Conservation (phyloP, 768 basidiomycete species). For the Boletus coccyginus region DNA sequence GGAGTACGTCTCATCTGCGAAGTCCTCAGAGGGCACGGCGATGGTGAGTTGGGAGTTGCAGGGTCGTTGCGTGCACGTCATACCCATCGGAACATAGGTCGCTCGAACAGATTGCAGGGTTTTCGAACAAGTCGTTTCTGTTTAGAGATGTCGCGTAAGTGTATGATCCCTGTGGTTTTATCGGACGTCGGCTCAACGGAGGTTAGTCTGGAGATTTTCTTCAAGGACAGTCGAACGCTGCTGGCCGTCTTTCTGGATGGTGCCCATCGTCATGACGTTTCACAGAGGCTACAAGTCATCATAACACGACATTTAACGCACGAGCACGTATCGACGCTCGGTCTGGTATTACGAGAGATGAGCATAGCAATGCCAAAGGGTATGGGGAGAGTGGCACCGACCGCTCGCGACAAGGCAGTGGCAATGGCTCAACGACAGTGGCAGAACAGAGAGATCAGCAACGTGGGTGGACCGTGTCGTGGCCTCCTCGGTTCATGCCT, state of each 20-base stretch:
- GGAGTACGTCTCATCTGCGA: slow-evolving; percentile 77
- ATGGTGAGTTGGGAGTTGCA: slow-evolving; percentile 53
- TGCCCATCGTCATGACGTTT: slow-evolving; percentile 57
- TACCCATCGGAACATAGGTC: slow-evolving; percentile 46
- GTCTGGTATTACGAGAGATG: slow-evolving; percentile 42
- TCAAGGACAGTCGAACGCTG: slow-evolving; percentile 87
- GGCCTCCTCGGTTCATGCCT: background rate
- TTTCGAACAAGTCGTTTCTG: slow-evolving; percentile 79
- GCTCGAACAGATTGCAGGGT: slow-evolving; percentile 73
- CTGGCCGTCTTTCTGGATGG: slow-evolving; percentile 79
- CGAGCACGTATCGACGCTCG: slow-evolving; percentile 42
- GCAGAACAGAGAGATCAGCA: slow-evolving; percentile 90
- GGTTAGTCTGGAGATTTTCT: slow-evolving; percentile 82
- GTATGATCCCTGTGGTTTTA: background rate
- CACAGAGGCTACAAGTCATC: slow-evolving; percentile 49
- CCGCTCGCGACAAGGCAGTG: slow-evolving; percentile 43
- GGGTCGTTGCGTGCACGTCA: background rate
- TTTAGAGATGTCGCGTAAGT: slow-evolving; percentile 91
- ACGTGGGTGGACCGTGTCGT: slow-evolving; percentile 46
- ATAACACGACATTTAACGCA: slow-evolving; percentile 41
- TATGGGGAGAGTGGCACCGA: slow-evolving; percentile 8
- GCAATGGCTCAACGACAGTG: slow-evolving; percentile 75
- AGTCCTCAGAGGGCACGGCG: slow-evolving; percentile 77
- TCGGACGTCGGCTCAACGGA: background rate
- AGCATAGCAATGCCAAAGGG: slow-evolving; percentile 25